Evolutionary conservation across 495 filamentous ascomycete species (phyloP).

Genomic region (Lasiosphaeriaceae sp.): DNA sequence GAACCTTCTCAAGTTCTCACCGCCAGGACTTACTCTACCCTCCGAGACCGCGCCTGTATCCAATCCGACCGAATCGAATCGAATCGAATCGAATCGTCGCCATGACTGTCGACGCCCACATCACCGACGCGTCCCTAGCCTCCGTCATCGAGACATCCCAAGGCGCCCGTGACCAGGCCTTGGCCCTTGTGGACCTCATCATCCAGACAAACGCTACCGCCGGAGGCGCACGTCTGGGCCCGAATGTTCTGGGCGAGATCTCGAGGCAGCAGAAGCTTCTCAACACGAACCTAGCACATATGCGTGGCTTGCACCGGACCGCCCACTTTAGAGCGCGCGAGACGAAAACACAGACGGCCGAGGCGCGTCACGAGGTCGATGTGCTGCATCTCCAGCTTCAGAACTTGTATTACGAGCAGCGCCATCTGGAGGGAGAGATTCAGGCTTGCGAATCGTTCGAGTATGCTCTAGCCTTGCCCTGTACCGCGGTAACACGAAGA

Average conservation of each 20-base stretch:
- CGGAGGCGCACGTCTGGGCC: slow-evolving; percentile 29
- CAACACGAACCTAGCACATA: slow-evolving; percentile 70
- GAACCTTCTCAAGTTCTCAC: no score
- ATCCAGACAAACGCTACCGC: slow-evolving; percentile 41
- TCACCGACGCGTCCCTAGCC: slow-evolving; percentile 65
- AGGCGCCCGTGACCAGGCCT: slow-evolving; percentile 67
- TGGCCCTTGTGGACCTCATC: slow-evolving; percentile 58
- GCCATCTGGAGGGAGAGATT: slow-evolving; percentile 87
- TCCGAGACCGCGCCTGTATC: no score
- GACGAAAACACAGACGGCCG: slow-evolving; percentile 81
- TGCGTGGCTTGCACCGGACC: slow-evolving; percentile 78
- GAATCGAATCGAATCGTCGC: no score
- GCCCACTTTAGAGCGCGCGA: slow-evolving; percentile 76
- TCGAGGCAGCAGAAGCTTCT: slow-evolving; percentile 78
- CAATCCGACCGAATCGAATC: no score
- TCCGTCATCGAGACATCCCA: slow-evolving; percentile 69
- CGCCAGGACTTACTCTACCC: no score
- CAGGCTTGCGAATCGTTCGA: slow-evolving; percentile 86
- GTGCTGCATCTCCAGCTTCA: slow-evolving; percentile 86
- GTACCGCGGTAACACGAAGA: neutral
- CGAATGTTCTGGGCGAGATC: slow-evolving; percentile 56
- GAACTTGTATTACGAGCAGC: slow-evolving; percentile 95
- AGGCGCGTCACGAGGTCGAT: slow-evolving; percentile 87
- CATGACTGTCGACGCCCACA: slow-evolving; percentile 53
- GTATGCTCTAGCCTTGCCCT: slow-evolving; percentile 55